A percentile compares a stretch with the other conserved stretches of the same genome.
Conservation (phyloP, 805 yeast genomes). For the Candida manassasensis region DNA sequence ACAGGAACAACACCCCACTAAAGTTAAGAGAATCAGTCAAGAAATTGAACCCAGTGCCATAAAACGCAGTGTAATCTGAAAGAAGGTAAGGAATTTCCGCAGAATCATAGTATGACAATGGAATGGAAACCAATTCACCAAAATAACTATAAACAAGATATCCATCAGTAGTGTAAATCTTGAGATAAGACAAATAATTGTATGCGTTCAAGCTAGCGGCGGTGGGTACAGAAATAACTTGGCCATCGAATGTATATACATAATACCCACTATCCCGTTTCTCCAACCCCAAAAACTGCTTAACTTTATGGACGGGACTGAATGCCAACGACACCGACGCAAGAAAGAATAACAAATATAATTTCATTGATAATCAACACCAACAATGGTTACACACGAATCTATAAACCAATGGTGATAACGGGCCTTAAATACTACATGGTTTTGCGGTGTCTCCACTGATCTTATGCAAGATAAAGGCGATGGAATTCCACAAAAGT, state of each 20-base stretch:
- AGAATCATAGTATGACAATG: not conserved
- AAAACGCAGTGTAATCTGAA: no score
- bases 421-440: no score
- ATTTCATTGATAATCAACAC: no score
- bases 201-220: not conserved
- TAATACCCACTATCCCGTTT: not conserved
- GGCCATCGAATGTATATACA: not conserved
- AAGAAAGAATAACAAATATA: not conserved
- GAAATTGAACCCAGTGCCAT: no score
- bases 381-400: no score
- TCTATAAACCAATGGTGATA: no score
- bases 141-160: conserved; percentile 1
- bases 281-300: not conserved
- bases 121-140: not conserved
- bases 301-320: not conserved
- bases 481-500: no score
- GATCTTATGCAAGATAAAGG: no score
- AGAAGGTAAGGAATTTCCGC: no score
- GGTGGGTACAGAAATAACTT: not conserved
- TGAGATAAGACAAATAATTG: not conserved
- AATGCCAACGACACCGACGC: not conserved
- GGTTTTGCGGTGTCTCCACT: no score
- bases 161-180: not conserved
- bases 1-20: no score
- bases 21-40: no score